These are phyloP conservation scores for Cryphonectria parasitica DNA, from an alignment of 2,329 filamentous ascomycete species.

Conservation along the genomic window DNA sequence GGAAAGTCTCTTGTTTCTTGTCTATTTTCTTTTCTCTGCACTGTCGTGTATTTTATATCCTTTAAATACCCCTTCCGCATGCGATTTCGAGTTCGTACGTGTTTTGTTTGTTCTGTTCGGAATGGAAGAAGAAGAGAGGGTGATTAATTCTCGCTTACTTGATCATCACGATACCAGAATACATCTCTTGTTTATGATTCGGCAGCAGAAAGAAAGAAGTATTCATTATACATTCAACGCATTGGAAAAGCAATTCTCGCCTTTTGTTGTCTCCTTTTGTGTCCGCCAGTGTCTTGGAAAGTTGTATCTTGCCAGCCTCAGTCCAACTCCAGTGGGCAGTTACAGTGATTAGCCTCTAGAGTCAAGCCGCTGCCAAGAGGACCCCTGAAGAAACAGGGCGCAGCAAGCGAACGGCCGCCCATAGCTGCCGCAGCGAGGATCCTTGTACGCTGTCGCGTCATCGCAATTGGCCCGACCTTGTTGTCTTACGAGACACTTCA, in stretches of 20 bases:
- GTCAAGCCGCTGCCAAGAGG: neutral
- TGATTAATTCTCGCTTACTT: neutral
- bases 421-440: neutral
- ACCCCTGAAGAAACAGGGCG: conserved; percentile 9
- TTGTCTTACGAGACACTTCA: conserved; percentile 1
- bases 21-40: conserved; percentile 5
- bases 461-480: conserved; percentile 5
- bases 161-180: conserved; percentile 1
- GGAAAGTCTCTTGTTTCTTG: neutral
- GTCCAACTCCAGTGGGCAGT: too few relatives aligned
- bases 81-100: neutral
- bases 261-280: too few relatives aligned
- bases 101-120: neutral
- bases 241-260: neutral
- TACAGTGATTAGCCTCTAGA: neutral
- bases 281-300: too few relatives aligned
- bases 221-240: neutral
- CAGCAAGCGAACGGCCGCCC: neutral
- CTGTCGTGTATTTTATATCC: neutral
- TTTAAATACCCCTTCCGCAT: neutral
- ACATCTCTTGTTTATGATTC: neutral
- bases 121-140: neutral
- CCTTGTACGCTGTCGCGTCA: conserved; percentile 22
- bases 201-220: neutral
- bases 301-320: neutral